phyloP scores from a whole-genome alignment of 495 filamentous ascomycete species.

The Penicillium canescens region DNA sequence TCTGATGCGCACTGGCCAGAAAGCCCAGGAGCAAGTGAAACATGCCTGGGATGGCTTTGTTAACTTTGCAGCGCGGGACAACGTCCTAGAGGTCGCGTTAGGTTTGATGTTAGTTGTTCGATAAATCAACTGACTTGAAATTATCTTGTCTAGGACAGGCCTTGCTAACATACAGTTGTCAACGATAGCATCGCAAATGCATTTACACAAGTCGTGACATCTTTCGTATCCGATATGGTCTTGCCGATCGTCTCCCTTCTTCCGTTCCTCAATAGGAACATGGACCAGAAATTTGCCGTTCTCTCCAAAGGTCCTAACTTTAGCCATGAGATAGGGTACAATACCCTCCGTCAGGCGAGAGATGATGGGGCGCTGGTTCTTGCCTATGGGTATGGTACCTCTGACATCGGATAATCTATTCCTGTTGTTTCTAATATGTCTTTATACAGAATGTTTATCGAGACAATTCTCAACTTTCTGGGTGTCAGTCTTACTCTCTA shows the following conservation, averaged over 20 bases:
- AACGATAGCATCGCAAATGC: constrained; percentile 62
- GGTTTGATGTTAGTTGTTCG: constrained; percentile 62
- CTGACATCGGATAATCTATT: neutral
- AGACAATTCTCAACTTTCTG: constrained; percentile 64
- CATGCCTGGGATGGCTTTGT: constrained; percentile 61
- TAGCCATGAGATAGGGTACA: constrained; percentile 53
- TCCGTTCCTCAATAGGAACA: constrained; percentile 67
- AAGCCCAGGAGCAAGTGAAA: constrained; percentile 33
- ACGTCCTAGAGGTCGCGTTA: constrained; percentile 74
- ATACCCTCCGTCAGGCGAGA: constrained; percentile 65
- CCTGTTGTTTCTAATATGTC: neutral
- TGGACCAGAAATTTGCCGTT: constrained; percentile 75
- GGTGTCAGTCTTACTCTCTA: constrained; percentile 68
- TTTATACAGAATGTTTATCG: constrained; percentile 57
- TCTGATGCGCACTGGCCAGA: constrained; percentile 27
- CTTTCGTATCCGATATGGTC: constrained; percentile 70
- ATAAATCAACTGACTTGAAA: neutral
- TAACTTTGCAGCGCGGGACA: constrained; percentile 72
- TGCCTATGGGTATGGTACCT: constrained; percentile 60
- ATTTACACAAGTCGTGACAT: constrained; percentile 71
- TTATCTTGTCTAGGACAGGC: too few species aligned
- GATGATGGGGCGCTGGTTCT: constrained; percentile 71
- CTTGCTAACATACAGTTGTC: neutral
- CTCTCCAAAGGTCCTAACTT: constrained; percentile 57
- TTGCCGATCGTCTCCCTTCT: constrained; percentile 69